Evolutionary conservation across 2,329 filamentous ascomycete species (phyloP), one percentile per base, ranked within the genome.

Genomic region (Capronia americana): DNA sequence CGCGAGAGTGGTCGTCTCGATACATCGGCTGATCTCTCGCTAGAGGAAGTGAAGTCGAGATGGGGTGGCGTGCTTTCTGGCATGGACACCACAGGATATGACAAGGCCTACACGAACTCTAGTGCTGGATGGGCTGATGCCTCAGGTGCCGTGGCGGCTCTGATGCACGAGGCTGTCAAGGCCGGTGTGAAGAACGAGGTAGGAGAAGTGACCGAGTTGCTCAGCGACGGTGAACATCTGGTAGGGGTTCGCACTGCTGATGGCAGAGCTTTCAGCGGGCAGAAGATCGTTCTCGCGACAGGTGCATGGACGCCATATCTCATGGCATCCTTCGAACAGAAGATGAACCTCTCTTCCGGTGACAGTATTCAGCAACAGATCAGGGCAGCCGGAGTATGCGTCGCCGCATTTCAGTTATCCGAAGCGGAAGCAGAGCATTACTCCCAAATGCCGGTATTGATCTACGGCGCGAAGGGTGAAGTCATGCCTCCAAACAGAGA

Each of bases 351-450:
- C 51, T 83, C 83, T 56, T 83, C 82, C 0, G 79, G 82, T 5
- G 76, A 81, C 14, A 82, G 82, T 64, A 76, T 79, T 38, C 77
- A 84, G 24, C 78, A 86, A 23, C 85, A 88, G 64, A 79, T 83
- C 24, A 85, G 83, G 14, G 87, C 88, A 20, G 87, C 86, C 1
- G 88, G 85, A 1, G 85, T 88, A 17, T 83, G 83, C 2, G 86
- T 86, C 0, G 86, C 84, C 0, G 85, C 88, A 76, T 84, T 84
- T 28, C 80, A 81, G 38, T 79, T 90, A 6, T 80, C 81, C 5
- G 77, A 82, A 0, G 76, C 78, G 11, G 84, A 88, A 68, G 79
- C 81, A 71, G 73, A 81, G 59, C 77, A 79, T 71, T 83, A 86
- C 64, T 74, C 79, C 46, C 70, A 80, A 23, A 80, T 86, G 44